Base-by-base conservation (phyloP, 2,329 filamentous ascomycete genomes). In the Plectosphaerella sp. region DNA sequence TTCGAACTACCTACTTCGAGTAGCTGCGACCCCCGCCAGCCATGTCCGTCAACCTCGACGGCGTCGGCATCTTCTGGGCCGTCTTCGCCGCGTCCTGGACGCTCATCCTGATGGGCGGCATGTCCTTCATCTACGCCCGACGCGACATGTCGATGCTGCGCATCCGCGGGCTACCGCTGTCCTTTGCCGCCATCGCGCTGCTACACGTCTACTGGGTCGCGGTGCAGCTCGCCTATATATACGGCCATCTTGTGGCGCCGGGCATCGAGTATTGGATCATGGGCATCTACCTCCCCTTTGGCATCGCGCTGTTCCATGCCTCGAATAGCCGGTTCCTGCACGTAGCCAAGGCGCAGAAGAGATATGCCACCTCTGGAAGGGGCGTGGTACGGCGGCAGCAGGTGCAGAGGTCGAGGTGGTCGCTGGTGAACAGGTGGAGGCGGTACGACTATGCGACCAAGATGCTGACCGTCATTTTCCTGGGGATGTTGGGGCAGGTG, bases 221-320 rank as follows among this genome's bases (percentile, higher is more conserved):
- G 3, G 67, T 73, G 3, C 63, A 70, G 54, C 63, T 67, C 3
- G 71, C 61, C 1, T 75, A 75, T 51, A 60, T 66, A 18, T 66
- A 72, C 49, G 69, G 67, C 2, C 64, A 71, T 3, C 54, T 74
- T 2, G 66, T 69, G 49, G 78, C 81, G 0, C 80, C 80, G 49
- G 69, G 74, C 18, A 72, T 72, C 15, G 80, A 86, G 64, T 88
- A 76, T 63, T 88, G 83, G 82, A 75, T 85, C 64, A 88, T 88
- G 84, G 78, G 79, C 55, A 72, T 83, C 51, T 84, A 82, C 63
- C 70, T 87, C 3, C 84, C 84, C 11, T 77, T 83, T 47, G 84
- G 84, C 22, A 82, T 88, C 51, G 83, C 82, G 8, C 67, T 88
- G 5, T 87, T 87, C 61, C 83, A 87, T 61, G 83, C 81, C 20